Evolutionary conservation across 495 filamentous ascomycete genomes (phyloP), one percentile per base, ranked within the genome.

Genomic region (Bombardia bombarda): DNA sequence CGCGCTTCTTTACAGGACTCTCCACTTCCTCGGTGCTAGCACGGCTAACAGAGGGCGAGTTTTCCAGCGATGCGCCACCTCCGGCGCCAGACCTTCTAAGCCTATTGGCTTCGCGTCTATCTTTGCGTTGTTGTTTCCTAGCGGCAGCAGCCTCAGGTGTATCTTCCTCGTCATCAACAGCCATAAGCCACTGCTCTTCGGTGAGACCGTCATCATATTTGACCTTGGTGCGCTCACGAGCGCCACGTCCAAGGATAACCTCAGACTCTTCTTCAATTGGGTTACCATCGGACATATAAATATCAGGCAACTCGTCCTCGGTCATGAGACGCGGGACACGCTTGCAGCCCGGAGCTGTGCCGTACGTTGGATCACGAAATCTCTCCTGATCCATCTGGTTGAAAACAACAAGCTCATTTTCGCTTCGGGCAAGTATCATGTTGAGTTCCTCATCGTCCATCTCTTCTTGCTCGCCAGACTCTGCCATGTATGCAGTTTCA

Each of bases 371-470:
- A 47, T 72, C 79, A 45, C 60, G 69, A 14, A 64, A 50, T 31
- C 93, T 75, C 39, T 93, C 81, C 41, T 76, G 75, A 56, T 98
- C 92, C 46, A 98, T 78, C 44, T 78, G 67, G 50, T 82, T 78
- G 72, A 94, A 94, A 1, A 77, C 50, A 7, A 39, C 38, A 39
- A 90, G 51, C 53, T 94, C 87, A 1, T 79, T 73, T 12, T 90
- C 87, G 7, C 70, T 84, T 45, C 87, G 80, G 18, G 87, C 82
- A 55, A 87, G 79, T 32, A 93, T 86, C 67, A 88, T 70, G 54
- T 98, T 98, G 31, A 98, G 66, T 51, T 98, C 92, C 40, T 98
- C 92, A 51, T 98, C 92, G 48, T 98, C 92, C 83, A 95, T 93
- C 62, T 94, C 87, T 41, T 89, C 83, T 49, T 95, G 87, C 38